phyloP scores from a whole-genome alignment of 2,329 filamentous ascomycete species.

The Colletotrichum costaricense region DNA sequence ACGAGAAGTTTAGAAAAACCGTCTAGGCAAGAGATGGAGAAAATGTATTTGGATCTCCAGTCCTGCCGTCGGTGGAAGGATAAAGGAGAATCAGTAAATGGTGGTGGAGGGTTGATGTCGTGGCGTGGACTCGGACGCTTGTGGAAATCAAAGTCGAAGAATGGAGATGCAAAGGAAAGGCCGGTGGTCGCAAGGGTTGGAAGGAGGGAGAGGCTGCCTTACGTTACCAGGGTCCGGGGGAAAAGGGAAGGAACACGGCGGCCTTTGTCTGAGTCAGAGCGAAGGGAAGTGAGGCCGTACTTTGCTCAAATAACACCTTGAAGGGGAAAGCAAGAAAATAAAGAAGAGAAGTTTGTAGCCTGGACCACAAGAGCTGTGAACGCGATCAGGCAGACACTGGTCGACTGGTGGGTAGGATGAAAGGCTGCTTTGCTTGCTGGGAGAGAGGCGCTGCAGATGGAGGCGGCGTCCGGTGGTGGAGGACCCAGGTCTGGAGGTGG shows the following conservation, averaged over 20 bases:
- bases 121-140: slow-evolving; percentile 10
- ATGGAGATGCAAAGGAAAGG: slow-evolving; percentile 2
- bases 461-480: slow-evolving; percentile 32
- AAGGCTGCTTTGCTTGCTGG: slow-evolving; percentile 9
- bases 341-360: slow-evolving; percentile 27
- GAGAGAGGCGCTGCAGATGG: slow-evolving; percentile 13
- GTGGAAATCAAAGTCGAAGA: slow-evolving; percentile 11
- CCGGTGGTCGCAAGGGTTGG: slow-evolving; percentile 28
- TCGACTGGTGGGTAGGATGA: slow-evolving; percentile 3
- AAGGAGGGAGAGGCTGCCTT: slow-evolving; percentile 26
- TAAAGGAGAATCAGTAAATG: background rate
- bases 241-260: slow-evolving; percentile 18
- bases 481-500: slow-evolving; percentile 9
- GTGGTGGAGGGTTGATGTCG: background rate
- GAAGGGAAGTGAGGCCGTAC: background rate
- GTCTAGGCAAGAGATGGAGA: background rate
- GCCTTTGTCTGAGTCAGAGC: slow-evolving; percentile 34
- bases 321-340: slow-evolving; percentile 1
- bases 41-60: slow-evolving; percentile 1
- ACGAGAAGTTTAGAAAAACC: slow-evolving; percentile 20
- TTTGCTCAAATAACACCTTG: background rate
- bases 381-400: slow-evolving; percentile 25
- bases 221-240: slow-evolving; percentile 8
- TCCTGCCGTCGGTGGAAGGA: background rate
- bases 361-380: slow-evolving; percentile 3